Evolutionary conservation across 192 early-diverging fungal genomes (phyloP).

Genomic region (Coemansia sp.): DNA sequence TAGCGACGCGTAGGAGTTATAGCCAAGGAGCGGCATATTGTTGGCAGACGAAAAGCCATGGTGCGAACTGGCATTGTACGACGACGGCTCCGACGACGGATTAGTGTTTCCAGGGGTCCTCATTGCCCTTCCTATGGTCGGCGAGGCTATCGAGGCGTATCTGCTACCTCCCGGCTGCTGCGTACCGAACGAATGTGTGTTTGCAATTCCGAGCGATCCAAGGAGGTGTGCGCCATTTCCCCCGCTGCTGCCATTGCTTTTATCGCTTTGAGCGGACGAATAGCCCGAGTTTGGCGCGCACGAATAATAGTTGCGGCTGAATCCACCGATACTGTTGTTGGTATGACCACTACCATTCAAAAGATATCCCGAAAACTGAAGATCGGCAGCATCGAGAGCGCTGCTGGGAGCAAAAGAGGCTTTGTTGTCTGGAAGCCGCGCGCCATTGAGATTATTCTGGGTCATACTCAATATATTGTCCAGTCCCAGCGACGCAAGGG

Average conservation of each 20-base stretch:
- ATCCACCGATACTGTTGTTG: not conserved
- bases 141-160: not conserved
- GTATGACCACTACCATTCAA: constrained; percentile 21
- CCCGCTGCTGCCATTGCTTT: not conserved
- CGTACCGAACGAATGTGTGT: constrained; percentile 1
- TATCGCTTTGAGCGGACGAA: not conserved
- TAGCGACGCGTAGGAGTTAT: constrained; percentile 61
- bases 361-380: constrained; percentile 48
- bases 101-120: not conserved
- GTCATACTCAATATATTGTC: constrained; percentile 13
- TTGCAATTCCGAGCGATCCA: constrained; percentile 11
- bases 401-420: constrained; percentile 12
- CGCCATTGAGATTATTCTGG: not conserved
- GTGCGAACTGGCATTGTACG: constrained; percentile 15
- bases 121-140: not conserved
- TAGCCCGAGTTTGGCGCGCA: not conserved
- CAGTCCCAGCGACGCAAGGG: constrained; percentile 9
- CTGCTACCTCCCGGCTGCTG: constrained; percentile 2
- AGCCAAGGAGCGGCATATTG: constrained; percentile 29
- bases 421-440: constrained; percentile 11
- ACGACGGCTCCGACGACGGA: not conserved
- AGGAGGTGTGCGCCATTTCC: constrained; percentile 12
- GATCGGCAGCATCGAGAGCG: constrained; percentile 31
- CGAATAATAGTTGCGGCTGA: constrained; percentile 7
- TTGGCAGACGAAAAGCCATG: constrained; percentile 21